Conservation (phyloP, 169 alveolate species). For the Plasmodium adleri region DNA sequence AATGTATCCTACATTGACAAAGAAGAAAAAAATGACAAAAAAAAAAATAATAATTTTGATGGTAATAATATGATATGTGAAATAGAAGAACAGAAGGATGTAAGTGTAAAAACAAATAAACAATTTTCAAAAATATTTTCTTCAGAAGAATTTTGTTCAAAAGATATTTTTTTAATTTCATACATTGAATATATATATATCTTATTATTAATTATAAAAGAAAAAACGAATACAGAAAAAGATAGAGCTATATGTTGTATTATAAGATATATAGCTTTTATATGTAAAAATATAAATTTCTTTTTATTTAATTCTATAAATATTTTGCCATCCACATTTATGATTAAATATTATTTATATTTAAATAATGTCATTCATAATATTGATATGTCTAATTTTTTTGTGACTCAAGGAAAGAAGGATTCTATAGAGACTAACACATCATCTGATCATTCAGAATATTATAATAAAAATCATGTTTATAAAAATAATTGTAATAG, state of each 20-base stretch:
- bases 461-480: too few relatives aligned
- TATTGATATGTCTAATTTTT: too few relatives aligned
- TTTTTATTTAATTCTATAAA: constrained; percentile 64
- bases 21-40: background rate
- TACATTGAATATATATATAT: constrained; percentile 72
- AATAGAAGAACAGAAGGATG: background rate
- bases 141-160: constrained; percentile 3
- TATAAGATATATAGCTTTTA: constrained; percentile 69
- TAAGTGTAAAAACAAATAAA: background rate
- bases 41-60: background rate
- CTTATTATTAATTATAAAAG: constrained; percentile 47
- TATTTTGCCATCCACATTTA: constrained; percentile 46
- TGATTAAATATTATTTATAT: constrained; percentile 47
- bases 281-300: constrained; percentile 74
- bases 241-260: constrained; percentile 69
- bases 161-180: constrained; percentile 30
- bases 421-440: background rate
- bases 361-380: constrained; percentile 28
- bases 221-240: constrained; percentile 56
- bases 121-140: background rate
- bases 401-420: background rate
- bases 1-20: background rate
- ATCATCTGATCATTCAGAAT: background rate
- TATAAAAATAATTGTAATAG: too few relatives aligned
- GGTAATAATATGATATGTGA: background rate